Conservation (phyloP, 2,329 filamentous ascomycete species). For the Phoma sp. region DNA sequence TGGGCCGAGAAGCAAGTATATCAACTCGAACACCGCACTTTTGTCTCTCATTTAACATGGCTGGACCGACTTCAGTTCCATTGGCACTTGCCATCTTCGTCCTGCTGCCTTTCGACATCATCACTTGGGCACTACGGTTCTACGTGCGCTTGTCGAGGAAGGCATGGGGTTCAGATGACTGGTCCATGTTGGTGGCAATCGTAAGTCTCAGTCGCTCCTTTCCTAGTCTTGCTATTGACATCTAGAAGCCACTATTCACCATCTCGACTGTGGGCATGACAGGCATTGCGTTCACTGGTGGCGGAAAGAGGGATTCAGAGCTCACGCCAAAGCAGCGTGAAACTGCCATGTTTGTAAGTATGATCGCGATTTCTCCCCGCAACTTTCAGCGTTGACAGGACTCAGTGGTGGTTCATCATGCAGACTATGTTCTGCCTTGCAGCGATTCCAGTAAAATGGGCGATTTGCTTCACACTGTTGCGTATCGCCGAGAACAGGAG, state of each 20-base stretch:
- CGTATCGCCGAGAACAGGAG: conserved; percentile 39
- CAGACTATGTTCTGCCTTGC: conserved; percentile 22
- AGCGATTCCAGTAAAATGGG: conserved; percentile 38
- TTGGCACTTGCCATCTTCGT: conserved; percentile 16
- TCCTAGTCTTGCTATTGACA: background rate
- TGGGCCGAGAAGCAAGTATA: background rate
- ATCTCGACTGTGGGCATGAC: conserved; percentile 19
- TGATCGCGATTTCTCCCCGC: no score
- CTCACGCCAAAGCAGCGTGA: conserved; percentile 8
- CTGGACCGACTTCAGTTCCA: conserved; percentile 8
- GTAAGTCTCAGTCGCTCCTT: conserved; percentile 10
- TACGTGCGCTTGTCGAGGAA: conserved; percentile 22
- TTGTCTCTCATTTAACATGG: background rate
- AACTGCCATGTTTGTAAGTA: conserved; percentile 23
- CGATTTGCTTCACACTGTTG: conserved; percentile 44
- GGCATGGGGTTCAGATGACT: conserved; percentile 40
- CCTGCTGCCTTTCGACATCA: conserved; percentile 19
- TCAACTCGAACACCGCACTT: background rate
- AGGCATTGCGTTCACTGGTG: conserved; percentile 21
- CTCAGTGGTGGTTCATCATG: conserved; percentile 24
- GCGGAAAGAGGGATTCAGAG: conserved; percentile 14
- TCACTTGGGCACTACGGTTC: conserved; percentile 20
- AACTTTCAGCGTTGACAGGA: background rate
- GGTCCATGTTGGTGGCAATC: conserved; percentile 31
- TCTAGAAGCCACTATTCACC: conserved; percentile 10